Conservation (phyloP, 2,329 filamentous ascomycete genomes). For the Rhytidhysteron rufulum region DNA sequence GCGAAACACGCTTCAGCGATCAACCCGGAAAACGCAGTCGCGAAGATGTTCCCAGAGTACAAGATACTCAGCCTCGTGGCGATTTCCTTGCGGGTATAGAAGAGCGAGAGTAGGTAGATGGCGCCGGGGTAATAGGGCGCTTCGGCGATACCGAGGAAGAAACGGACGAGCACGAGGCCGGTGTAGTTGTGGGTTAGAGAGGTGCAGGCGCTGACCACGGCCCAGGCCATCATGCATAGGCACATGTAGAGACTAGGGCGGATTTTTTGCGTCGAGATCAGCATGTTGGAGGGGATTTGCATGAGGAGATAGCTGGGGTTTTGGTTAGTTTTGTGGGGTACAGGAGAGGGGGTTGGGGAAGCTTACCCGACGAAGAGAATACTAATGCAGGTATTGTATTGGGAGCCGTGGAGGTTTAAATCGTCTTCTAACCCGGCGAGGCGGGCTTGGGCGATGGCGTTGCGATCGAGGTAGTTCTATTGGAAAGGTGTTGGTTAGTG, state of each 20-base stretch:
- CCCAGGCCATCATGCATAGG: slow-evolving; percentile 3
- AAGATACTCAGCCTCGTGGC: slow-evolving; percentile 4
- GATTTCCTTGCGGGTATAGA: slow-evolving; percentile 3
- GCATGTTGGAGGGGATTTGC: slow-evolving; percentile 5
- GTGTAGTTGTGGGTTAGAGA: slow-evolving; percentile 5
- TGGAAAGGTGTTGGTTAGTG: too few species aligned
- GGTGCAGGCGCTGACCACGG: slow-evolving; percentile 1
- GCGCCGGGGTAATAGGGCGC: slow-evolving; percentile 5
- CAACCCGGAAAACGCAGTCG: slow-evolving; percentile 3
- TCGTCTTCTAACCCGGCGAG: neutral
- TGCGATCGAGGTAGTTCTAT: neutral
- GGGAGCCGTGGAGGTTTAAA: neutral
- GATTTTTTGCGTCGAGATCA: slow-evolving; percentile 2
- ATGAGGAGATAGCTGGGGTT: slow-evolving; percentile 3
- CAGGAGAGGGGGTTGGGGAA: neutral
- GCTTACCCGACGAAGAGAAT: slow-evolving; percentile 3
- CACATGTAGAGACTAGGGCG: slow-evolving; percentile 3
- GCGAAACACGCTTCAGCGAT: neutral
- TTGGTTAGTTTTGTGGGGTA: neutral
- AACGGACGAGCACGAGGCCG: slow-evolving; percentile 3
- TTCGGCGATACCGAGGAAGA: slow-evolving; percentile 8
- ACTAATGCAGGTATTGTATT: slow-evolving; percentile 1
- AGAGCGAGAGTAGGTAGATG: slow-evolving; percentile 4
- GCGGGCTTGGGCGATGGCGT: neutral
- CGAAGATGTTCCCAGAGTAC: slow-evolving; percentile 1